Conservation (phyloP, 371 early-diverging fungal species). For the Conidiobolus incongruus region DNA sequence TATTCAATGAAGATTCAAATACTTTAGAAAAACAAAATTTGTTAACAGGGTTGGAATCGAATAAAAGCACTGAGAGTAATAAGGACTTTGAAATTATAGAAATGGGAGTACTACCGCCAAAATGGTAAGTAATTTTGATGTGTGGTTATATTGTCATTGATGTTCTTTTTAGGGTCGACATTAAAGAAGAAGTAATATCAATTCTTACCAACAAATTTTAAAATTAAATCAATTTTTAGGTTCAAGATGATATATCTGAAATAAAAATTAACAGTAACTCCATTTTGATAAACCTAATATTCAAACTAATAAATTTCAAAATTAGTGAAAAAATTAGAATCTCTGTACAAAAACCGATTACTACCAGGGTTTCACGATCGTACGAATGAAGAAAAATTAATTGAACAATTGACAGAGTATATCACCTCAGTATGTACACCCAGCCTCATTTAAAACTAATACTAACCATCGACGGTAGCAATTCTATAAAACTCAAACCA, state of each 20-base stretch:
- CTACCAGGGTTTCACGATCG: slow-evolving; percentile 88
- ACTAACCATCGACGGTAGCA: slow-evolving; percentile 17
- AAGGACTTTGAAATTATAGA: background rate
- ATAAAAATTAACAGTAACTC: slow-evolving; percentile 37
- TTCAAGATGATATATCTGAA: slow-evolving; percentile 20
- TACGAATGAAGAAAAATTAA: slow-evolving; percentile 57
- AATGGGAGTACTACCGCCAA: background rate
- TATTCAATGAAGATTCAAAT: background rate
- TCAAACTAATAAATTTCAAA: background rate
- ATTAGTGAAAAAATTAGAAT: slow-evolving; percentile 60
- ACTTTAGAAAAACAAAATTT: background rate
- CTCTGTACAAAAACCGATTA: slow-evolving; percentile 69
- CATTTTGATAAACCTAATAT: background rate
- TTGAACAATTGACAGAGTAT: slow-evolving; percentile 50
- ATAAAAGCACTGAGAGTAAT: background rate
- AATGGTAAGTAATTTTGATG: background rate
- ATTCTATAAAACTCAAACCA: slow-evolving; percentile 59
- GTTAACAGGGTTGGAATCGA: background rate
- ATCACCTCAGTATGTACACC: slow-evolving; percentile 42
- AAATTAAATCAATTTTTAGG: background rate
- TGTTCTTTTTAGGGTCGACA: slow-evolving; percentile 41
- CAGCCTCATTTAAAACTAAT: background rate
- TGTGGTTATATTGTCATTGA: background rate
- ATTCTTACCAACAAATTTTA: slow-evolving; percentile 12
- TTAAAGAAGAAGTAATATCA: slow-evolving; percentile 51